A percentile compares a stretch with the other conserved stretches of the same genome.
Conservation (phyloP, 169 alveolate species). For the Babesia ovis region DNA sequence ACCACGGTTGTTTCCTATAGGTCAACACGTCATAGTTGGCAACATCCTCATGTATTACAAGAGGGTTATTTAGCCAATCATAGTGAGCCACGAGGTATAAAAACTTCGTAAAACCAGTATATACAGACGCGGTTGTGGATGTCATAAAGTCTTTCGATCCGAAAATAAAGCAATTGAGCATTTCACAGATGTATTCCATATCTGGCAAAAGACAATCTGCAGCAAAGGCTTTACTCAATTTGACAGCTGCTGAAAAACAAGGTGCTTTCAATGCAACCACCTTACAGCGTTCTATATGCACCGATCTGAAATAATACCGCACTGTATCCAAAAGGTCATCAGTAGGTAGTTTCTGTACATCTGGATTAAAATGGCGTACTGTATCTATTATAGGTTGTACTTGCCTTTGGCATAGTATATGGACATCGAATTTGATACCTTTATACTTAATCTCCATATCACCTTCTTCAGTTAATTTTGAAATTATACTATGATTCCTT, state of each 20-base stretch:
- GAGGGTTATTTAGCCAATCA: constrained; percentile 26
- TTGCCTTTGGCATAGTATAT: constrained; percentile 25
- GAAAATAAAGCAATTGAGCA: constrained; percentile 21
- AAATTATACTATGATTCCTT: constrained; percentile 7
- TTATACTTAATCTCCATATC: constrained; percentile 29
- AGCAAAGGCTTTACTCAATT: constrained; percentile 18
- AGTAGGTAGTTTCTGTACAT: constrained; percentile 5
- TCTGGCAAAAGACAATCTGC: constrained; percentile 18
- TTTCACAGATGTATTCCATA: constrained; percentile 29
- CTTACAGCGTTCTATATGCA: constrained; percentile 26
- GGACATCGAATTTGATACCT: constrained; percentile 1
- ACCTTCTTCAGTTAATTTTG: constrained; percentile 22
- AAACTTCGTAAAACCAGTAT: constrained; percentile 26
- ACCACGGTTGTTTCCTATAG: constrained; percentile 10
- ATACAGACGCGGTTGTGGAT: constrained; percentile 2
- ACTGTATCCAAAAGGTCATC: background rate
- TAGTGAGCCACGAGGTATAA: constrained; percentile 35
- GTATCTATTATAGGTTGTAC: background rate
- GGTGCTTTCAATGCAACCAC: constrained; percentile 30
- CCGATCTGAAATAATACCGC: constrained; percentile 5
- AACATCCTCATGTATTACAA: constrained; percentile 1
- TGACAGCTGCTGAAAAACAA: constrained; percentile 12
- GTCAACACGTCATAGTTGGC: background rate
- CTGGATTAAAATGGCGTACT: constrained; percentile 7
- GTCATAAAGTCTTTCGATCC: constrained; percentile 14